These are phyloP conservation scores for Zea luxurians DNA, from an alignment of 176 grass and related monocot genomes.

Conservation along the genomic window DNA sequence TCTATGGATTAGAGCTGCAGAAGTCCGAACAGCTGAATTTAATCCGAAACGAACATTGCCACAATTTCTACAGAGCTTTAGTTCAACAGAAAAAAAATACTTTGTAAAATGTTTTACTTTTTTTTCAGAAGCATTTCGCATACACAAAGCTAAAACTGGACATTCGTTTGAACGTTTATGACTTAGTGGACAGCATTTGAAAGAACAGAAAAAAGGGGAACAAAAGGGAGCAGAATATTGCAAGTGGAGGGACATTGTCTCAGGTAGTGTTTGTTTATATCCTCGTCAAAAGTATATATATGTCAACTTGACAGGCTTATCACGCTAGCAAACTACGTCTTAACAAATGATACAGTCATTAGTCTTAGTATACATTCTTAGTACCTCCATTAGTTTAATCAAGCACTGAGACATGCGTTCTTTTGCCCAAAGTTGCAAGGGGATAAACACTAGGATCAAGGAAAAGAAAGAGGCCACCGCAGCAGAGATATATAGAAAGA, in stretches of 20 bases:
- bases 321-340: conserved; percentile 15
- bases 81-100: not conserved
- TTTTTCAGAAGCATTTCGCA: not conserved
- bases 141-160: conserved; percentile 1
- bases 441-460: conserved; percentile 35
- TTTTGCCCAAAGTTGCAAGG: conserved; percentile 53
- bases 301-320: conserved; percentile 14
- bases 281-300: conserved; percentile 24
- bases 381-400: conserved; percentile 8
- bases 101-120: not conserved
- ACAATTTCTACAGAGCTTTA: not conserved
- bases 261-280: conserved; percentile 35
- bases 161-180: conserved; percentile 14
- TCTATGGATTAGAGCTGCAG: too few relatives aligned
- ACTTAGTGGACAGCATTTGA: conserved; percentile 18
- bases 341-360: conserved; percentile 43
- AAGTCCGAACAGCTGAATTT: too few relatives aligned
- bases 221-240: conserved; percentile 4
- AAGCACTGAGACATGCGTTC: conserved; percentile 32
- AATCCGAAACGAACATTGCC: too few relatives aligned
- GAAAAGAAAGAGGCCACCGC: too few relatives aligned
- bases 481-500: too few relatives aligned
- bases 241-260: conserved; percentile 33
- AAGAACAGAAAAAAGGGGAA: not conserved
- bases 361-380: conserved; percentile 2